phyloP scores from a whole-genome alignment of 495 filamentous ascomycete species.

The Cryomyces antarcticus region DNA sequence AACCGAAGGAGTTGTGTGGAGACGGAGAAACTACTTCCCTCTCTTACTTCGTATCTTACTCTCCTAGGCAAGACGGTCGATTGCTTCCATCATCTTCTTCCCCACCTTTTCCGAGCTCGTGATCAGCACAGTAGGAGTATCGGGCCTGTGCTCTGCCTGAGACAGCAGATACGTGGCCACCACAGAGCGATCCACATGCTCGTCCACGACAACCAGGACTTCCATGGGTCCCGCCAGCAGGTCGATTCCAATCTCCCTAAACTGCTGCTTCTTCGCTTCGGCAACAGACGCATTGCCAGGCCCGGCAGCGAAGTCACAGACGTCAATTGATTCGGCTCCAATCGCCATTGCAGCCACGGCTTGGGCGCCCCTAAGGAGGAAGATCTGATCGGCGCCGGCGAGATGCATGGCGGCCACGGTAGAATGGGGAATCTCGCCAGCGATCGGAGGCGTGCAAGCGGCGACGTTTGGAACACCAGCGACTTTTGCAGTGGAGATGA shows the following conservation, averaged over 20 bases:
- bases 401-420: constrained; percentile 32
- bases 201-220: constrained; percentile 30
- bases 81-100: constrained; percentile 18
- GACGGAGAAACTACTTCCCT: too few relatives aligned
- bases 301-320: constrained; percentile 32
- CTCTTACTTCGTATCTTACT: too few relatives aligned
- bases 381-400: constrained; percentile 33
- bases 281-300: constrained; percentile 35
- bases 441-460: constrained; percentile 31
- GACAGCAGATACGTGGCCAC: constrained; percentile 30
- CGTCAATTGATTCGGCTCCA: constrained; percentile 37
- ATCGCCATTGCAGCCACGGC: constrained; percentile 44
- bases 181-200: constrained; percentile 28
- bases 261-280: constrained; percentile 32
- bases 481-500: constrained; percentile 33
- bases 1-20: too few relatives aligned
- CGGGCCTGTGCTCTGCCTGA: constrained; percentile 32
- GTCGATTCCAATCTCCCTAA: constrained; percentile 34
- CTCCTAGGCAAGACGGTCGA: constrained; percentile 14
- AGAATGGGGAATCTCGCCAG: constrained; percentile 26
- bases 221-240: constrained; percentile 33
- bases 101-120: constrained; percentile 18
- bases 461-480: constrained; percentile 30
- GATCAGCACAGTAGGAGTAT: constrained; percentile 19
- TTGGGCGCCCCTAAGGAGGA: constrained; percentile 32